Percentiles rank a stretch among this genome's conserved stretches.
These are phyloP conservation scores for Paramarasmius palmivorus DNA, from an alignment of 1,284 basidiomycete species.

Conservation along the genomic window DNA sequence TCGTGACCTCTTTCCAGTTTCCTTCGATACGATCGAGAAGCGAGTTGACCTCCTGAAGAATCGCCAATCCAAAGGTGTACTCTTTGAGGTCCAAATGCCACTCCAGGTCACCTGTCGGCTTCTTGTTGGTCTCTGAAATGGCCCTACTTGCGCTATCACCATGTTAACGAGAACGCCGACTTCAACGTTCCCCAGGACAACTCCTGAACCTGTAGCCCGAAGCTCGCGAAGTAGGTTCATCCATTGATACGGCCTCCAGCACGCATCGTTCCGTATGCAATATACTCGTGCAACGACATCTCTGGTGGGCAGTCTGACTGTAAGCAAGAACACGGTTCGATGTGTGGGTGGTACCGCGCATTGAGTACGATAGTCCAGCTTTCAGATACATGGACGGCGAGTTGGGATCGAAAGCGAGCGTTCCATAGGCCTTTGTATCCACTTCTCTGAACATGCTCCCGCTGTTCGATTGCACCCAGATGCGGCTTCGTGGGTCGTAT, in stretches of 20 bases:
- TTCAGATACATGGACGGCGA: not conserved
- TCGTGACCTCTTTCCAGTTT: slow-evolving; percentile 44
- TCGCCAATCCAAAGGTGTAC: slow-evolving; percentile 30
- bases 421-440: not conserved
- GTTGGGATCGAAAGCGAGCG: not conserved
- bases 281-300: not conserved
- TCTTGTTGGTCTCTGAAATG: slow-evolving; percentile 10
- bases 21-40: slow-evolving; percentile 29
- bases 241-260: not conserved
- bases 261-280: not conserved
- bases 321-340: not conserved
- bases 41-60: slow-evolving; percentile 34
- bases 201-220: not conserved
- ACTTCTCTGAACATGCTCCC: not conserved
- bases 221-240: not conserved
- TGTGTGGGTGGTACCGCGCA: not conserved
- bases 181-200: not conserved
- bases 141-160: not conserved
- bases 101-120: no score
- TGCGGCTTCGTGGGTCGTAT: no score
- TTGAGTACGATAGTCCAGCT: not conserved
- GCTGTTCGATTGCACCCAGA: no score
- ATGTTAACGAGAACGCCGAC: not conserved
- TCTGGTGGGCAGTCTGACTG: not conserved
- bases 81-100: slow-evolving; percentile 36